Conservation (phyloP, 192 early-diverging fungal species). For the Obelidium mucronatum region DNA sequence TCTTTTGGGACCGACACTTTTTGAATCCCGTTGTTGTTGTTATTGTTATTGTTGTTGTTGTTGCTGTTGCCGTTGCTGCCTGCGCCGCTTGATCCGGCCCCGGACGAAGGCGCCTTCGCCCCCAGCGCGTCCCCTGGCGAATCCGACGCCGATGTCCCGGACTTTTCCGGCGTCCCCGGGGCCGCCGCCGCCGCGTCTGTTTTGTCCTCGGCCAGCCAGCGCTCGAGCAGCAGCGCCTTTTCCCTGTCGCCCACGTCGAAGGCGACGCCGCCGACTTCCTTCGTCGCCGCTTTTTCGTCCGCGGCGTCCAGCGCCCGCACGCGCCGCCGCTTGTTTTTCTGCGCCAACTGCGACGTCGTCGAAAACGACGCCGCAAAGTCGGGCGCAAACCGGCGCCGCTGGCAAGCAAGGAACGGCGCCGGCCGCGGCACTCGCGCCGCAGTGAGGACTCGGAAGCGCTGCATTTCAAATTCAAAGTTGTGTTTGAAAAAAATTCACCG, state of each 20-base stretch:
- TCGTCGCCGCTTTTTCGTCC: no score
- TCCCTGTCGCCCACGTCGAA: constrained; percentile 13
- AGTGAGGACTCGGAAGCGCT: no score
- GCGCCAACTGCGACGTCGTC: no score
- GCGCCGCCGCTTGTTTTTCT: no score
- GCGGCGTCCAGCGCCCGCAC: no score
- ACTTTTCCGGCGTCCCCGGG: background rate
- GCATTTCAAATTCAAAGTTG: no score
- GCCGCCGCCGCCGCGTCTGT: background rate
- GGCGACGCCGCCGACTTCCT: background rate
- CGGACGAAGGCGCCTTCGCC: background rate
- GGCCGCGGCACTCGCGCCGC: no score
- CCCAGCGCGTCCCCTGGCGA: background rate
- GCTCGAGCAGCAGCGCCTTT: background rate
- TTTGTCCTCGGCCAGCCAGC: background rate
- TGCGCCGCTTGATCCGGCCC: background rate
- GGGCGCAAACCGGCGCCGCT: no score
- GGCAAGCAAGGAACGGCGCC: no score
- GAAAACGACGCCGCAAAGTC: no score
- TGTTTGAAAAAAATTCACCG: no score
- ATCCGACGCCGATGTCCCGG: background rate
- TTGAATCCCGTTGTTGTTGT: constrained; percentile 11
- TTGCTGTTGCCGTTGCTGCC: background rate
- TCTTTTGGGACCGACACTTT: constrained; percentile 76
- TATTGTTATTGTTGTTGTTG: background rate